Conservation (phyloP, 352 stramenopile genomes). For the Blastocystis sp. region DNA sequence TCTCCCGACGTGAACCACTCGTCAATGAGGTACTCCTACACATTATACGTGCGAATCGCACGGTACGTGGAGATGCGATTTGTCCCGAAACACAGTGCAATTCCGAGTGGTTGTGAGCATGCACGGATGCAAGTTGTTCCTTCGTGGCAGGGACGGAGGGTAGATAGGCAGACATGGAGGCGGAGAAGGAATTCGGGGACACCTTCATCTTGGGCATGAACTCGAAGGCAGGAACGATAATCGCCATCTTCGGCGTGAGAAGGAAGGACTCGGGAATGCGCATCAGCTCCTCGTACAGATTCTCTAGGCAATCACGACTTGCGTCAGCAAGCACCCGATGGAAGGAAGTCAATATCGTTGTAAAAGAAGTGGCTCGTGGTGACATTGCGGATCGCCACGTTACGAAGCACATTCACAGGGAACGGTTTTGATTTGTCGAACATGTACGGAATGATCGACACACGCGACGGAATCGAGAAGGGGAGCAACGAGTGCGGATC, state of each 20-base stretch:
- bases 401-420: slow-evolving; percentile 10
- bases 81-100: slow-evolving; percentile 29
- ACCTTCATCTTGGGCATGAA: slow-evolving; percentile 9
- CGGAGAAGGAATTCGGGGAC: neutral
- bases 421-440: neutral
- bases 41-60: neutral
- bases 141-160: neutral
- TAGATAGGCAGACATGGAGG: neutral
- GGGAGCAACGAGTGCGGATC: neutral
- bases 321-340: neutral
- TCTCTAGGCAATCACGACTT: neutral
- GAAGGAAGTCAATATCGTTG: slow-evolving; percentile 31
- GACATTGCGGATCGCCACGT: slow-evolving; percentile 20
- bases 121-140: neutral
- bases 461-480: neutral
- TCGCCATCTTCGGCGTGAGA: neutral
- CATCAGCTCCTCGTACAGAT: neutral
- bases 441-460: slow-evolving; percentile 1
- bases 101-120: neutral
- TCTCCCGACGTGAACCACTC: neutral
- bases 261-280: neutral
- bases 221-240: neutral
- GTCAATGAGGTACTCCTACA: neutral
- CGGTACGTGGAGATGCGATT: slow-evolving; percentile 28
- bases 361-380: slow-evolving; percentile 9